Percentiles rank a stretch among this genome's conserved stretches.
Conservation (phyloP, 108 stramenopile genomes). For the Fragilaria crotonensis region DNA sequence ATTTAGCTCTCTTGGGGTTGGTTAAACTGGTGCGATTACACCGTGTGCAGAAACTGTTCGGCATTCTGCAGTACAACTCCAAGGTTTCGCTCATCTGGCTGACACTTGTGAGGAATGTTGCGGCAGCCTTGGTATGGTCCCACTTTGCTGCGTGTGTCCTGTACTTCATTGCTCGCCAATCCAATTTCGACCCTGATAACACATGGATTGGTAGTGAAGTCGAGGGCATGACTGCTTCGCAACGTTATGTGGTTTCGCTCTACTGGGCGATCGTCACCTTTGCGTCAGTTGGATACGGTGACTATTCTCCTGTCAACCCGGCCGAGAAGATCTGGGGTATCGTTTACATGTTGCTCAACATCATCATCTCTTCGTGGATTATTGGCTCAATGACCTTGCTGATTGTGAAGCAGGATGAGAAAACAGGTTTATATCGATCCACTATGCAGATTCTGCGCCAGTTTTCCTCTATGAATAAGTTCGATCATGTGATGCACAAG, state of each 20-base stretch:
- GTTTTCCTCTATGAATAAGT: conserved; percentile 12
- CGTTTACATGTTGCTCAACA: conserved; percentile 43
- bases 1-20: conserved; percentile 28
- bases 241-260: conserved; percentile 31
- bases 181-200: conserved; percentile 29
- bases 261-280: conserved; percentile 56
- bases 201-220: conserved; percentile 40
- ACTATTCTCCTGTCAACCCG: conserved; percentile 38
- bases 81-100: conserved; percentile 35
- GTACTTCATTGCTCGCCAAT: conserved; percentile 47
- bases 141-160: conserved; percentile 52
- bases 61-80: conserved; percentile 32
- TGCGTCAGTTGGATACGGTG: conserved; percentile 44
- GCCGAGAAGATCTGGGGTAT: conserved; percentile 38
- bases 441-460: conserved; percentile 19
- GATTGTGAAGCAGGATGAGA: conserved; percentile 45
- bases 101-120: conserved; percentile 42
- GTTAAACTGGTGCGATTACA: conserved; percentile 37
- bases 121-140: conserved; percentile 32
- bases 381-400: conserved; percentile 53
- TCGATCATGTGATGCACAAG: conserved; percentile 19
- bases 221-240: conserved; percentile 15
- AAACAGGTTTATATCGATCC: conserved; percentile 32
- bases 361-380: conserved; percentile 31
- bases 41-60: conserved; percentile 34